Conservation (phyloP, 106 monocot species). For the Dendrobium officinale region DNA sequence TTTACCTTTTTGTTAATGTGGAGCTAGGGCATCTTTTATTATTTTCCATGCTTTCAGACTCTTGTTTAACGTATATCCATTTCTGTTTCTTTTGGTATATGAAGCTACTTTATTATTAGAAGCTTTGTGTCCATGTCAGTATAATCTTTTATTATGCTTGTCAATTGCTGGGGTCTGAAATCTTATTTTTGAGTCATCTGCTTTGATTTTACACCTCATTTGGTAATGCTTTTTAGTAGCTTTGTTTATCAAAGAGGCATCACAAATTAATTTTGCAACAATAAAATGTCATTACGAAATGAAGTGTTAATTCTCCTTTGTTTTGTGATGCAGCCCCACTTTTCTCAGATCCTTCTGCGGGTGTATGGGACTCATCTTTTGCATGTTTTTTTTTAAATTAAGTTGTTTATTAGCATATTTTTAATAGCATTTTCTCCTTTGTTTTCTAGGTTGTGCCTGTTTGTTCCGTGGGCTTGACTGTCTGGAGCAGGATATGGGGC, state of each 20-base stretch:
- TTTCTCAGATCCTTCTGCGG: background rate
- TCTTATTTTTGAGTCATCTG: background rate
- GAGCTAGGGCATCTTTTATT: background rate
- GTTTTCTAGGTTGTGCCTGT: conserved; percentile 15
- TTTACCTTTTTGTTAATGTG: background rate
- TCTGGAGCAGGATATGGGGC: conserved; percentile 44
- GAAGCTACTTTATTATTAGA: background rate
- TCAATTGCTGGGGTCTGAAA: background rate
- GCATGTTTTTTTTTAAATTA: background rate
- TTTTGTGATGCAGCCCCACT: background rate
- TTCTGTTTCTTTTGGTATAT: background rate
- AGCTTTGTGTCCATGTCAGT: background rate
- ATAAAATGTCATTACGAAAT: background rate
- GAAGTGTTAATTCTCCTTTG: background rate
- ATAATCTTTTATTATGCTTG: conserved; percentile 2
- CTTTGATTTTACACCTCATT: background rate
- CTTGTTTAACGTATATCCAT: background rate
- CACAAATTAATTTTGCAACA: background rate
- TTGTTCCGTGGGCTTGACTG: conserved; percentile 15
- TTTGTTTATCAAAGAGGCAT: background rate
- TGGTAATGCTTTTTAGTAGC: background rate
- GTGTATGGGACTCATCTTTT: background rate
- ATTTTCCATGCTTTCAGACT: background rate
- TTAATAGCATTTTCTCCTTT: conserved; percentile 2
- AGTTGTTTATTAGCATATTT: background rate